Evolutionary conservation across 2,329 filamentous ascomycete species (phyloP).

Genomic region (Calonectria pseudoturangicola): DNA sequence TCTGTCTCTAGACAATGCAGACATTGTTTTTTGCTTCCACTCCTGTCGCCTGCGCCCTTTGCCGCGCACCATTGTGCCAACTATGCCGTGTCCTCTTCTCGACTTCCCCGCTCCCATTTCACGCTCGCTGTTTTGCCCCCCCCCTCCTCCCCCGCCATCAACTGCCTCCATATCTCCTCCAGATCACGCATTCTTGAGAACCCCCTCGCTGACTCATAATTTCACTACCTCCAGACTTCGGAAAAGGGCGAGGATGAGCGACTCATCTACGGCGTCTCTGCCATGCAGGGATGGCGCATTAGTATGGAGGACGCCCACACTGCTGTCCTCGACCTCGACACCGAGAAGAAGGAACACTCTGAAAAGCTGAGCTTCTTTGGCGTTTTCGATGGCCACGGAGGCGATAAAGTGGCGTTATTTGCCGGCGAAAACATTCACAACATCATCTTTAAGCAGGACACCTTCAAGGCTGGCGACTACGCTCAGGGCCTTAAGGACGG

Average conservation of each 20-base stretch:
- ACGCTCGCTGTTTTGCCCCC: conserved; percentile 30
- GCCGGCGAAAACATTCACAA: conserved; percentile 94
- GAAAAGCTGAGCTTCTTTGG: conserved; percentile 95
- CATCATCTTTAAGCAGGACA: conserved; percentile 95
- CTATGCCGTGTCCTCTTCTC: conserved; percentile 27
- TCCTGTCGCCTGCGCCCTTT: conserved; percentile 4
- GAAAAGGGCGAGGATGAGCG: conserved; percentile 93
- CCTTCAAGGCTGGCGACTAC: conserved; percentile 92
- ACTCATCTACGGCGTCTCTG: conserved; percentile 93
- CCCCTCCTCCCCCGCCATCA: conserved; percentile 31
- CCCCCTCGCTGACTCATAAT: conserved; percentile 52
- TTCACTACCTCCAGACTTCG: conserved; percentile 78
- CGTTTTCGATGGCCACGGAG: conserved; percentile 98
- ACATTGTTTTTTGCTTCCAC: not conserved
- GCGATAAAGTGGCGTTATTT: conserved; percentile 96
- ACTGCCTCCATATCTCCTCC: conserved; percentile 36
- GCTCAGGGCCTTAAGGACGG: conserved; percentile 98
- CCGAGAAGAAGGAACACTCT: conserved; percentile 79
- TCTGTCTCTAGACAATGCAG: conserved; percentile 36
- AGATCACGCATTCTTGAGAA: conserved; percentile 39
- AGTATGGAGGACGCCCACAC: conserved; percentile 99
- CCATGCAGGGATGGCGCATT: conserved; percentile 99
- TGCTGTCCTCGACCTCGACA: conserved; percentile 86
- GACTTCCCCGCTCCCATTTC: conserved; percentile 39
- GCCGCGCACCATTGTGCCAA: conserved; percentile 10